A percentile compares a stretch with the other conserved stretches of the same genome.
phyloP scores from a whole-genome alignment of 768 basidiomycete species.

The Ramaria sp. region DNA sequence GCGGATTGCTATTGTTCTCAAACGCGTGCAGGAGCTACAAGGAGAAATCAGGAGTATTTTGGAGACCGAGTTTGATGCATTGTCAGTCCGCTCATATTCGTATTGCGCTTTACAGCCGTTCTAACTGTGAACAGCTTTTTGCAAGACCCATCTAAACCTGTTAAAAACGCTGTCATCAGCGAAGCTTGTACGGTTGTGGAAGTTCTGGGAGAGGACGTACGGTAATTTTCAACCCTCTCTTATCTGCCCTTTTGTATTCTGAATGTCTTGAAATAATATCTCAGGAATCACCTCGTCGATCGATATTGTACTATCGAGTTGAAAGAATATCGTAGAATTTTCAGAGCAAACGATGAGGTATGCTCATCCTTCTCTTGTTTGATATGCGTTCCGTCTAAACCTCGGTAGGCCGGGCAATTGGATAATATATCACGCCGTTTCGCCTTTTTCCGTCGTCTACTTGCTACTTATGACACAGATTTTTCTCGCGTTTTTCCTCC shows the following conservation, averaged over 20 bases:
- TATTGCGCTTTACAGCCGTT: background rate
- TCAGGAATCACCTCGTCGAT: constrained; percentile 59
- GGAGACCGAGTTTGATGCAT: constrained; percentile 84
- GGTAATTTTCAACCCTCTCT: constrained; percentile 22
- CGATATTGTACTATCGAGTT: constrained; percentile 85
- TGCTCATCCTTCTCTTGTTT: background rate
- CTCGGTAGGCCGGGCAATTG: constrained; percentile 67
- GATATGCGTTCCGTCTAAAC: background rate
- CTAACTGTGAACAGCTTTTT: constrained; percentile 45
- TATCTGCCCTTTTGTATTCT: background rate
- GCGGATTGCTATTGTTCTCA: constrained; percentile 67
- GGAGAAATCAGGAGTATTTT: constrained; percentile 71
- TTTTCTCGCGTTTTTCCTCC: constrained; percentile 74
- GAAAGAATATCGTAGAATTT: constrained; percentile 93
- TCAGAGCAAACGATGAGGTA: constrained; percentile 82
- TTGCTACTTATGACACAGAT: constrained; percentile 82
- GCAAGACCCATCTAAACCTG: constrained; percentile 59
- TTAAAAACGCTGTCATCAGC: constrained; percentile 53
- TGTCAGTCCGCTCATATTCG: constrained; percentile 43
- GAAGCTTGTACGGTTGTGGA: constrained; percentile 89
- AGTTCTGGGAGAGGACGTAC: constrained; percentile 77
- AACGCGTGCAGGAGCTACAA: constrained; percentile 72
- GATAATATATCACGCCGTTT: constrained; percentile 91
- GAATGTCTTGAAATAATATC: background rate
- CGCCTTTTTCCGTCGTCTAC: constrained; percentile 85